Evolutionary conservation across 2,329 filamentous ascomycete species (phyloP).

Genomic region (Sarocladium kiliense): DNA sequence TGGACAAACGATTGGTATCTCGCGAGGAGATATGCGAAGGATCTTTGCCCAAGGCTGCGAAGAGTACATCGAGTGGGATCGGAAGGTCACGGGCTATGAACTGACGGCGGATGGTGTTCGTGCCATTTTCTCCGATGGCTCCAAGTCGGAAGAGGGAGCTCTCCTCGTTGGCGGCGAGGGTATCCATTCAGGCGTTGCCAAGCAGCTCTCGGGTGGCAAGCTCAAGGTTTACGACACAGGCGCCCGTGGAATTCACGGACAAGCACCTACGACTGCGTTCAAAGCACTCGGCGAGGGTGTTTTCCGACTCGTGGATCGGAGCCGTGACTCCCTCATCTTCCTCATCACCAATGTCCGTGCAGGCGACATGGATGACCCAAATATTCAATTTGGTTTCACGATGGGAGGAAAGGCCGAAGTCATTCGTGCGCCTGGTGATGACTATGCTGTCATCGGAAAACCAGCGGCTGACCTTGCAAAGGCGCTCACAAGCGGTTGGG

Average conservation of each 20-base stretch:
- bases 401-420: constrained; percentile 53
- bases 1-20: constrained; percentile 56
- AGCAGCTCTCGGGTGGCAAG: constrained; percentile 51
- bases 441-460: constrained; percentile 53
- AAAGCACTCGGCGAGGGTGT: constrained; percentile 59
- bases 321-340: constrained; percentile 36
- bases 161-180: constrained; percentile 60
- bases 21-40: constrained; percentile 57
- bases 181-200: constrained; percentile 54
- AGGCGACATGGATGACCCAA: constrained; percentile 52
- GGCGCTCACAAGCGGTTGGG: constrained; percentile 47
- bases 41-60: constrained; percentile 54
- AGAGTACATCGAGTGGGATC: constrained; percentile 47
- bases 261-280: constrained; percentile 58
- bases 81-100: constrained; percentile 54
- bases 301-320: constrained; percentile 46
- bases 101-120: constrained; percentile 47
- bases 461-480: constrained; percentile 54
- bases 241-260: constrained; percentile 59
- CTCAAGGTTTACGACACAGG: constrained; percentile 61
- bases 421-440: constrained; percentile 52
- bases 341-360: constrained; percentile 61
- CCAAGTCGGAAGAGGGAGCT: constrained; percentile 50
- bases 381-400: constrained; percentile 58
- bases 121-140: constrained; percentile 55